Evolutionary conservation across 495 filamentous ascomycete genomes (phyloP).

Genomic region (Ascodesmis nigricans): DNA sequence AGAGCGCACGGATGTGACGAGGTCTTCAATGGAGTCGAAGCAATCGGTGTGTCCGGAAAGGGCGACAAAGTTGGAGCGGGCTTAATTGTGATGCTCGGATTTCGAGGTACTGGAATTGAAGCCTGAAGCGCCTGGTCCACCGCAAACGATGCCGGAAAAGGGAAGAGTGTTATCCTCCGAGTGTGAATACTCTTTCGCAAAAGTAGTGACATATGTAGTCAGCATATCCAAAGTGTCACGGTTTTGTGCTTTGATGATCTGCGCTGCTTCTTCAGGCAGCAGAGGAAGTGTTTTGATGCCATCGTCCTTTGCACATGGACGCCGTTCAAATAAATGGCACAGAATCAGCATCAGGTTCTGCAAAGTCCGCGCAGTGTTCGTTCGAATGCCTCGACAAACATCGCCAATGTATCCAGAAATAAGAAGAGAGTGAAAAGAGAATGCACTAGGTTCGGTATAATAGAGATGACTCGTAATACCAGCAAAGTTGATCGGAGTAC

Average conservation of each 20-base stretch:
- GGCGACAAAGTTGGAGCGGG: conserved; percentile 45
- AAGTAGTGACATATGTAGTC: conserved; percentile 43
- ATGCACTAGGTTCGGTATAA: conserved; percentile 47
- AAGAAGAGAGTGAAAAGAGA: conserved; percentile 51
- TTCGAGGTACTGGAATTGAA: not conserved
- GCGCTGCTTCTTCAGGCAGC: conserved; percentile 33
- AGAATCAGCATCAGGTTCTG: conserved; percentile 40
- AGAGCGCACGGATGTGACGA: conserved; percentile 35
- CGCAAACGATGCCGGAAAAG: conserved; percentile 25
- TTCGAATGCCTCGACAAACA: conserved; percentile 30
- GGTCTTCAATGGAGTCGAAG: conserved; percentile 38
- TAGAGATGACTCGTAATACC: conserved; percentile 46
- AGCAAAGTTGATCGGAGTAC: conserved; percentile 50
- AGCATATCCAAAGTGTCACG: conserved; percentile 38
- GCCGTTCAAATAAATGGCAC: conserved; percentile 45
- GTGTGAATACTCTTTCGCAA: conserved; percentile 36
- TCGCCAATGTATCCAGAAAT: conserved; percentile 45
- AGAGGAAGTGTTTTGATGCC: conserved; percentile 28
- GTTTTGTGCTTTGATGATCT: conserved; percentile 37
- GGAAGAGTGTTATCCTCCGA: conserved; percentile 33
- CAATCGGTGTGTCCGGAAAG: conserved; percentile 43
- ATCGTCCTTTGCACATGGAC: conserved; percentile 25
- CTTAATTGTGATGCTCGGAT: too few relatives aligned
- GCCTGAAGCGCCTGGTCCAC: not conserved
- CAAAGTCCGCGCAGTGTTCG: conserved; percentile 23